phyloP scores from a whole-genome alignment of 768 basidiomycete genomes.

The Suillus placidus region DNA sequence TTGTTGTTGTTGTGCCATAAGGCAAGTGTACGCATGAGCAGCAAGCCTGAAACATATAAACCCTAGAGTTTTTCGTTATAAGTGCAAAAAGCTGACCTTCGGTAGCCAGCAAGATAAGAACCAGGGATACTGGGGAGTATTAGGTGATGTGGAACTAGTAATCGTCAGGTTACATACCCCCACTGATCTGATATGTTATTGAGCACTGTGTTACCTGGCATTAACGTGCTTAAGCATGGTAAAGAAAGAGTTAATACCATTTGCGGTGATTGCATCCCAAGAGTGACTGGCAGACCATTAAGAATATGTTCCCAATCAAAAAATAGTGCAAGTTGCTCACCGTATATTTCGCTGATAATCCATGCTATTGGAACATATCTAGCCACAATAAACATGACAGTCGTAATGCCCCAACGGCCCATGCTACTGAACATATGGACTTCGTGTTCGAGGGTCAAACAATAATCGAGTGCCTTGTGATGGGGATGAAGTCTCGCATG shows the following conservation, averaged over 20 bases:
- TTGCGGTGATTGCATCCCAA: not conserved
- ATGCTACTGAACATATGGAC: conserved; percentile 10
- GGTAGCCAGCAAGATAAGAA: conserved; percentile 12
- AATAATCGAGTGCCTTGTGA: too few relatives aligned
- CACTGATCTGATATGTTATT: conserved; percentile 10
- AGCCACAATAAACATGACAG: not conserved
- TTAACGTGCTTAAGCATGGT: not conserved
- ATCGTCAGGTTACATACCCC: conserved; percentile 6
- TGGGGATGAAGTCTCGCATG: too few relatives aligned
- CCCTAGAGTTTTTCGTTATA: not conserved
- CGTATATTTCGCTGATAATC: conserved; percentile 10
- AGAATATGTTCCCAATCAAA: too few relatives aligned
- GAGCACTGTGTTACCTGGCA: conserved; percentile 7
- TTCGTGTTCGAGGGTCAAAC: too few relatives aligned
- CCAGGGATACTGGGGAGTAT: conserved; percentile 5
- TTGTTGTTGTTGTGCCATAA: conserved; percentile 6
- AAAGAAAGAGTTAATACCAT: not conserved
- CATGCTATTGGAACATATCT: conserved; percentile 14
- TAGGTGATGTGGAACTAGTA: not conserved
- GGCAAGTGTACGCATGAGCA: conserved; percentile 15
- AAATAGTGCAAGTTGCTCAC: conserved; percentile 1
- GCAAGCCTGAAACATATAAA: conserved; percentile 8
- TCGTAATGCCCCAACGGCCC: conserved; percentile 8
- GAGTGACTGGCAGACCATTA: not conserved
- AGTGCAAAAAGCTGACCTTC: conserved; percentile 4